Evolutionary conservation across 306 rosid genomes (phyloP), one percentile per base, ranked within the genome.

Genomic region (Gillenia trifoliata): DNA sequence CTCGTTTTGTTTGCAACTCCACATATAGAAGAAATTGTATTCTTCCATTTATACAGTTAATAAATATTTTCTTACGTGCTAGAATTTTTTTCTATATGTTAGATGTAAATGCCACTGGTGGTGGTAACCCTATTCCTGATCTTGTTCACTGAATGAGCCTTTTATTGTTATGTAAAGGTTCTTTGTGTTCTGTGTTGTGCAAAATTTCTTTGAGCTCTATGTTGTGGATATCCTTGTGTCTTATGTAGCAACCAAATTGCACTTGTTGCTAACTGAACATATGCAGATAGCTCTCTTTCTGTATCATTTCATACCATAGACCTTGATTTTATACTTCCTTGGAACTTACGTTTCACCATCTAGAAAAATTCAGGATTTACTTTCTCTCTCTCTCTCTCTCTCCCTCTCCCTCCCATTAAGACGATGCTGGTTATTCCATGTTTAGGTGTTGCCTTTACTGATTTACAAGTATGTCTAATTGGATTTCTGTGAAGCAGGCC

Each of bases 401-500:
- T 34, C 68, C 5, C 57, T 50, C 56, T 19, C 15, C 26, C 43
- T 40, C 4, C 13, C 19, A 43, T 43, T 49, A 50, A 15, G 22
- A 31, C 3, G 20, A 25, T 70, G 30, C n/a, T 50, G 30, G 34
- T 16, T 10, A 30, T 30, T 28, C 34, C 59, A 52, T n/a, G 6
- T 70, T 61, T 34, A 62, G 66, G 33, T 56, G 16, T 34, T 71
- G 56, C 63, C 17, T 6, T 50, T 68, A 4, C 1, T 36, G n/a
- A 34, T 15, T 36, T 26, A 41, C 5, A 3, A 25, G 41, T 22
- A 64, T 76, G 10, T 36, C 33, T 40, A 41, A 38, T 19, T 65
- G 54, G n/a, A 76, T 78, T 76, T 71, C 50, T 75, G 22, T 73
- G 33, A 50, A 43, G 75, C 83, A 93, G 97, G 93, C 99, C 62